A percentile compares a stretch with the other conserved stretches of the same genome.
phyloP scores from a whole-genome alignment of 257 asterid species.

The Cordia subcordata region DNA sequence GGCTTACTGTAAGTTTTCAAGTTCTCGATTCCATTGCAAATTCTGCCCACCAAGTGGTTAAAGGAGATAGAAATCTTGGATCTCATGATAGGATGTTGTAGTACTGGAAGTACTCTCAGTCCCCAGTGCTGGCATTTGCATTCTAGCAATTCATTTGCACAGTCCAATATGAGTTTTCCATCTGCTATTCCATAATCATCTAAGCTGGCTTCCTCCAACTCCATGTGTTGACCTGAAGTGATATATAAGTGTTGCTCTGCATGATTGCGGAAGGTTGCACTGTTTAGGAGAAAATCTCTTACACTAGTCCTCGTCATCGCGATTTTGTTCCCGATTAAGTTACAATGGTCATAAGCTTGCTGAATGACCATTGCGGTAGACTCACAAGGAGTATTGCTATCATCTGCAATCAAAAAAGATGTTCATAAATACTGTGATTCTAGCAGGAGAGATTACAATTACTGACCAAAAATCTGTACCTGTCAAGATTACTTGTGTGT shows the following conservation, averaged over 20 bases:
- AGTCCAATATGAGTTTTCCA: conserved; percentile 19
- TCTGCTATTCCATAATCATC: conserved; percentile 8
- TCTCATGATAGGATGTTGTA: neutral
- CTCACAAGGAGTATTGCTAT: conserved; percentile 21
- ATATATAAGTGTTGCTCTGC: conserved; percentile 27
- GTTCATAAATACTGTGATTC: neutral
- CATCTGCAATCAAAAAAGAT: conserved; percentile 33
- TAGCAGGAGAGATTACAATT: neutral
- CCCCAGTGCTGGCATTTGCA: conserved; percentile 16
- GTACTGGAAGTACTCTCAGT: conserved; percentile 6
- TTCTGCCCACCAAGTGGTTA: conserved; percentile 23
- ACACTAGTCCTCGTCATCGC: conserved; percentile 10
- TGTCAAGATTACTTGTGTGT: neutral
- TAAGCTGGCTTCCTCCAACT: conserved; percentile 3
- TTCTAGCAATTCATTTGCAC: conserved; percentile 32
- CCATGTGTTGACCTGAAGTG: conserved; percentile 5
- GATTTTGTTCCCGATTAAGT: conserved; percentile 15
- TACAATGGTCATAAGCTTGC: conserved; percentile 7
- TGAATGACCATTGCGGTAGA: conserved; percentile 12
- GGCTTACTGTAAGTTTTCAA: conserved; percentile 16
- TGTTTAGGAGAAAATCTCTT: conserved; percentile 33
- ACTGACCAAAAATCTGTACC: neutral
- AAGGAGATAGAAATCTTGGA: conserved; percentile 18
- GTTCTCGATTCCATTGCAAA: conserved; percentile 27
- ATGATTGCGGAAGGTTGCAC: conserved; percentile 19